Evolutionary conservation across 2,329 filamentous ascomycete species (phyloP), one percentile per base, ranked within the genome.

Genomic region (Podosphaera xanthii): DNA sequence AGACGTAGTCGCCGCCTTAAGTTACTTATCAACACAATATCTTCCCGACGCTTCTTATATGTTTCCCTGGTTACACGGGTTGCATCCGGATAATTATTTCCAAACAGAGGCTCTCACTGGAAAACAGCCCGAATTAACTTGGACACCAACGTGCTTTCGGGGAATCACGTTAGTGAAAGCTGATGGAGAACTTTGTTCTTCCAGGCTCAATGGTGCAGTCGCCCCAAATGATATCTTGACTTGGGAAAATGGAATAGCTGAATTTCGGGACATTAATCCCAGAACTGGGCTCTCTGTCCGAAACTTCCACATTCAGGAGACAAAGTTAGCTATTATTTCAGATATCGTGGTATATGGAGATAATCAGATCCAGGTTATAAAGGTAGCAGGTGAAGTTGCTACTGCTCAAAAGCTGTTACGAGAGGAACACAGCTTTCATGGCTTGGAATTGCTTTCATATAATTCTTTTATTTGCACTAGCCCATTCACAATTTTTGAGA

Each of bases 291-390:
- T 97, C 69, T 95, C 88, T 3, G 90, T 97, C 50, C 82, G 92
- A 53, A 97, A 97, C 70, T 98, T 98, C 68, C 91, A 97, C 66
- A 97, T 97, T 46, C 92, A 98, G 70, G 79, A 87, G 0, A 86
- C 86, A 60, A 98, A 98, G 70, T 75, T 87, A 63, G 90, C 90
- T 59, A 81, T 86, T 63, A 79, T 92, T 7, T 96, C 90, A 0
- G 92, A 98, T 69, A 87, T 98, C 63, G 78, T 98, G 48, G 80
- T 98, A 0, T 98, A 98, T 68, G 88, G 88, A 10, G 85, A 91
- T 59, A 79, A 87, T 63, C 72, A 75, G 44, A 76, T 76, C 1
- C 72, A 78, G 34, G 77, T 79, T 53, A 76, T 79, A 58, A 82
- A 83, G 60, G 73, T 94, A 31, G 79, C 69, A 65, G 86, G 72